A percentile compares a stretch with the other conserved stretches of the same genome.
These are phyloP conservation scores for Parsonsia alboflavescens DNA, from an alignment of 257 asterid genomes.

Conservation along the genomic window DNA sequence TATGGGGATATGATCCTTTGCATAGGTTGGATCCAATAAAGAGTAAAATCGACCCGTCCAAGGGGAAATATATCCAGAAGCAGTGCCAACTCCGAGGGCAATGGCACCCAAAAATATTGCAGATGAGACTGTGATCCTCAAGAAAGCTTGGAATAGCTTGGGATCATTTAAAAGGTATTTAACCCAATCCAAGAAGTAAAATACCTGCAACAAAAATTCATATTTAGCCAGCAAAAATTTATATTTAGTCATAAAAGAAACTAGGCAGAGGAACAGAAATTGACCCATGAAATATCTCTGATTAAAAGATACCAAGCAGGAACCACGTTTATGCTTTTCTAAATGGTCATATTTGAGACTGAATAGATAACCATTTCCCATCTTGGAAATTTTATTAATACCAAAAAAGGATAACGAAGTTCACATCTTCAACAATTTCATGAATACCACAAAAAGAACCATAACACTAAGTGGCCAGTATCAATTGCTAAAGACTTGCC, in stretches of 20 bases:
- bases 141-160: slow-evolving; percentile 77
- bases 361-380: background rate
- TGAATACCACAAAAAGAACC: background rate
- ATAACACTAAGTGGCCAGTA: background rate
- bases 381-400: background rate
- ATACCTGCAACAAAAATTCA: slow-evolving; percentile 56
- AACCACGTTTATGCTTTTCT: no score
- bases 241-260: no score
- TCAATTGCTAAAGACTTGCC: background rate
- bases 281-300: background rate
- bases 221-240: background rate
- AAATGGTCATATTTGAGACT: background rate
- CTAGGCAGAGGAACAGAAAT: background rate
- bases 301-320: background rate
- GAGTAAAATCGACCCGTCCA: slow-evolving; percentile 99
- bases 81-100: slow-evolving; percentile 93
- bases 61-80: slow-evolving; percentile 96
- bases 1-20: slow-evolving; percentile 96
- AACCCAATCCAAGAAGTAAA: slow-evolving; percentile 94
- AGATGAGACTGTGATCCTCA: slow-evolving; percentile 77
- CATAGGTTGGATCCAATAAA: slow-evolving; percentile 93
- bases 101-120: slow-evolving; percentile 76
- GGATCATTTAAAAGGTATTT: slow-evolving; percentile 80
- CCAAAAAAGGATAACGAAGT: background rate
- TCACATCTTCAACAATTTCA: background rate